Conservation (phyloP, 345 rosid genomes). For the Populus nigra region DNA sequence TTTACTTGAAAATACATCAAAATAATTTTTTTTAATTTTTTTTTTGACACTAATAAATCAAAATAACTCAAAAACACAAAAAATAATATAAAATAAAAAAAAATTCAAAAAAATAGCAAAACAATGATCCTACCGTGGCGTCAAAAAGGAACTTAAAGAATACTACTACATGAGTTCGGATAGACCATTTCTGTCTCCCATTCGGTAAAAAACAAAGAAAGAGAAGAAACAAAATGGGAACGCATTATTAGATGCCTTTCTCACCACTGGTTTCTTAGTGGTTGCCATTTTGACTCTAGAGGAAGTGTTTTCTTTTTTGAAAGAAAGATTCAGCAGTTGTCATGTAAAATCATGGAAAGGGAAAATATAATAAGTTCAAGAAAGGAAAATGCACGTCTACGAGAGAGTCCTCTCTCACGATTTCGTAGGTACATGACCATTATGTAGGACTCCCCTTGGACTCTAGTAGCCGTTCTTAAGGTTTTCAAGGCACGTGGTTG, state of each 20-base stretch:
- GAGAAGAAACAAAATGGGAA: not conserved
- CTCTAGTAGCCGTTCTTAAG: not conserved
- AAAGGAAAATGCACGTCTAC: slow-evolving; percentile 2
- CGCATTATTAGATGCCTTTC: not conserved
- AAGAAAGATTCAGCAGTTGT: slow-evolving; percentile 24
- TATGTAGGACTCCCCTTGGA: not conserved
- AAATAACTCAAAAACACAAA: too few relatives aligned
- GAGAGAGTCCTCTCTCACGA: not conserved
- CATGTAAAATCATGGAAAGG: slow-evolving; percentile 23
- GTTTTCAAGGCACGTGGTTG: not conserved
- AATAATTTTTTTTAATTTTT: too few relatives aligned
- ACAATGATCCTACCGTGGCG: too few relatives aligned
- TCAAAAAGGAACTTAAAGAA: too few relatives aligned
- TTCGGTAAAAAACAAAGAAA: not conserved
- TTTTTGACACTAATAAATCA: too few relatives aligned
- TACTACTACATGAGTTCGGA: too few relatives aligned
- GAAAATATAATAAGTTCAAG: slow-evolving; percentile 1
- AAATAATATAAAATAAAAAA: too few relatives aligned
- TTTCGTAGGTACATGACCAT: not conserved
- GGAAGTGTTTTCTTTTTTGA: not conserved
- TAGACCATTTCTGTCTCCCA: not conserved
- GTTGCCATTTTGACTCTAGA: slow-evolving; percentile 17
- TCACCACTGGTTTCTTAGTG: slow-evolving; percentile 3
- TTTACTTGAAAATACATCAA: too few relatives aligned
- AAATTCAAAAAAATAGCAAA: too few relatives aligned